A percentile compares a stretch with the other conserved stretches of the same genome.
Evolutionary conservation across 2,329 filamentous ascomycete species (phyloP).

Genomic region (Keithomyces neogunnii): DNA sequence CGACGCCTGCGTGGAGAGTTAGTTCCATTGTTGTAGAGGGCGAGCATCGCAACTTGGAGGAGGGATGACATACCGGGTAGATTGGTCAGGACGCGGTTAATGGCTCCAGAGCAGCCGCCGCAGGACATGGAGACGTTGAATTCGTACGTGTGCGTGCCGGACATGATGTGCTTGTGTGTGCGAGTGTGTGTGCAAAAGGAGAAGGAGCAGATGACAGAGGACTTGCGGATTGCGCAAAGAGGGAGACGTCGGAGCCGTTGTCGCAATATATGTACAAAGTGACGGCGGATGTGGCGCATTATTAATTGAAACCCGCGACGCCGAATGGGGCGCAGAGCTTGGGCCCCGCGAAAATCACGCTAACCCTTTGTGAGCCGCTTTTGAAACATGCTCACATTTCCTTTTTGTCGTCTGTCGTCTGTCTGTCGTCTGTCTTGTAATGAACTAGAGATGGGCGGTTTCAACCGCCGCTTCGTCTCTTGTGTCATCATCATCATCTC

Average conservation of each 20-base stretch:
- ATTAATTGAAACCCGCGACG: neutral
- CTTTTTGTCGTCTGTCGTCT: neutral
- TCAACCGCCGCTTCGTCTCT: too few species aligned
- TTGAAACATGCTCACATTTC: neutral
- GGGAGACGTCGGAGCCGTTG: too few species aligned
- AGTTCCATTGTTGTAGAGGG: neutral
- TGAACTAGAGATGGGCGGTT: too few species aligned
- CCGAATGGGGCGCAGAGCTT: too few species aligned
- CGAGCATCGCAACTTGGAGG: neutral
- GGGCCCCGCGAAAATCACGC: constrained; percentile 3
- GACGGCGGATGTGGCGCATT: neutral
- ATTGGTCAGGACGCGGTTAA: constrained; percentile 87
- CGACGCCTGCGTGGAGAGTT: constrained; percentile 55
- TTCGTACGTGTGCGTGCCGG: constrained; percentile 80
- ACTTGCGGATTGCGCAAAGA: too few species aligned
- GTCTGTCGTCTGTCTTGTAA: too few species aligned
- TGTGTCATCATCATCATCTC: too few species aligned
- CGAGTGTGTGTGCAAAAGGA: neutral
- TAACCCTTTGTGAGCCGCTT: neutral
- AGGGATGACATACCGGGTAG: constrained; percentile 59
- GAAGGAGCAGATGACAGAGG: too few species aligned
- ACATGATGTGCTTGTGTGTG: constrained; percentile 38
- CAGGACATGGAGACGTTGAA: constrained; percentile 94
- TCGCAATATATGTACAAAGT: too few species aligned
- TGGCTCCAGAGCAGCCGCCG: constrained; percentile 88